Percentiles rank a stretch among this genome's conserved stretches.
phyloP scores from a whole-genome alignment of 352 stramenopile genomes.

The Phytophthora sojae region DNA sequence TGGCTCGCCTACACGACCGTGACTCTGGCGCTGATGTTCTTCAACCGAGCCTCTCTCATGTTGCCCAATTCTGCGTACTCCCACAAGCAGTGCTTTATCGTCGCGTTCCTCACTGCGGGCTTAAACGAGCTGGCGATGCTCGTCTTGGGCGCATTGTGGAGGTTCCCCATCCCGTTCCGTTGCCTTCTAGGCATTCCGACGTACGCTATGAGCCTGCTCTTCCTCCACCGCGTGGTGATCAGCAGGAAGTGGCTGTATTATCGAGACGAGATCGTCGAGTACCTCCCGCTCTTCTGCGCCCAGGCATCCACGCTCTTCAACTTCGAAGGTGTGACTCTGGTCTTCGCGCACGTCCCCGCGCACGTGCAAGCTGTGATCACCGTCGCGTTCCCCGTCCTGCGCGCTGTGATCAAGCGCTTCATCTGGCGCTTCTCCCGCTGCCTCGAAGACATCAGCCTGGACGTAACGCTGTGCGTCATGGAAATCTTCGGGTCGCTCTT shows the following conservation, averaged over 20 bases:
- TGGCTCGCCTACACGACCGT: conserved; percentile 18
- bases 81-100: conserved; percentile 15
- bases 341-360: conserved; percentile 13
- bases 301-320: conserved; percentile 29
- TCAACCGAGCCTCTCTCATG: conserved; percentile 16
- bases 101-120: conserved; percentile 7
- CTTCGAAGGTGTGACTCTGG: conserved; percentile 24
- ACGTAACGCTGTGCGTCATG: conserved; percentile 33
- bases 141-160: conserved; percentile 11
- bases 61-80: conserved; percentile 14
- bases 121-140: conserved; percentile 20
- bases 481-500: conserved; percentile 43
- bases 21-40: conserved; percentile 14
- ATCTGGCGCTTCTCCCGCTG: conserved; percentile 24
- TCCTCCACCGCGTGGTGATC: not conserved
- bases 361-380: conserved; percentile 12
- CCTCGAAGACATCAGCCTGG: conserved; percentile 33
- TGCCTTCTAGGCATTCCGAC: conserved; percentile 12
- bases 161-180: conserved; percentile 32
- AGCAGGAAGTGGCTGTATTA: not conserved
- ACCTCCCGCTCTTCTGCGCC: conserved; percentile 17
- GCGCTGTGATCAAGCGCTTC: conserved; percentile 22
- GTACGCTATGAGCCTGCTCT: not conserved
- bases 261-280: conserved; percentile 9
- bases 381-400: conserved; percentile 19